Base-by-base conservation (phyloP, 2,329 filamentous ascomycete genomes). In the Exophiala xenobiotica region DNA sequence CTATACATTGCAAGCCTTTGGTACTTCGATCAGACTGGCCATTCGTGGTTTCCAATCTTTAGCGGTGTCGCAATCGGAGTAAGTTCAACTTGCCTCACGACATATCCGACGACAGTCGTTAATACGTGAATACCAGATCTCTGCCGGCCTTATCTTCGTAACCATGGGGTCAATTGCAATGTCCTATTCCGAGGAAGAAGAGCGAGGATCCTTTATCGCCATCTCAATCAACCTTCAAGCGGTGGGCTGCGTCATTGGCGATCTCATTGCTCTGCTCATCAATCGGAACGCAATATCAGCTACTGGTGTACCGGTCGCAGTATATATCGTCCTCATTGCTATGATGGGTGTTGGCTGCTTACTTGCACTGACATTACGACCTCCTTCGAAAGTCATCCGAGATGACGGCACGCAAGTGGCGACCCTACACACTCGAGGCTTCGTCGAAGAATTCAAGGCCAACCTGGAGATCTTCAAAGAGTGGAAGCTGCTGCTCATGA, bases 101-200 rank as follows among this genome's bases (percentile, higher is more conserved):
- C n/a, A 4, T 27, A 12, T 27, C 29, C 27, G 9, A n/a, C 11
- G 8, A 23, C 29, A 12, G 8, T 6, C n/a, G 27, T 20, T 18
- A 31, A 16, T 8, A 23, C 22, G 11, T 14, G 40, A 9, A 11
- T 48, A 7, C 23, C 20, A 49, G 51, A 40, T 48, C 26, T 51
- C 47, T 35, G 48, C 47, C 16, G 46, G 46, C 12, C 54, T 66
- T 24, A 56, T 68, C 11, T 68, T 66, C 51, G 60, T 67, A 19
- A 65, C 63, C 1, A 61, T 59, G 11, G 66, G 66, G 1, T 68
- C 66, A 18, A 64, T 68, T 38, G 57, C 63, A 7, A 63, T 61
- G 20, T 61, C 66, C 0, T 69, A 69, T 33, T 60, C 67, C 1
- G 67, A 69, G 33, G 67, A 69, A 46, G 54, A 59, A 6, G 64